phyloP scores from a whole-genome alignment of 2,329 filamentous ascomycete genomes.

The Nannizziopsis arthrosporioides region DNA sequence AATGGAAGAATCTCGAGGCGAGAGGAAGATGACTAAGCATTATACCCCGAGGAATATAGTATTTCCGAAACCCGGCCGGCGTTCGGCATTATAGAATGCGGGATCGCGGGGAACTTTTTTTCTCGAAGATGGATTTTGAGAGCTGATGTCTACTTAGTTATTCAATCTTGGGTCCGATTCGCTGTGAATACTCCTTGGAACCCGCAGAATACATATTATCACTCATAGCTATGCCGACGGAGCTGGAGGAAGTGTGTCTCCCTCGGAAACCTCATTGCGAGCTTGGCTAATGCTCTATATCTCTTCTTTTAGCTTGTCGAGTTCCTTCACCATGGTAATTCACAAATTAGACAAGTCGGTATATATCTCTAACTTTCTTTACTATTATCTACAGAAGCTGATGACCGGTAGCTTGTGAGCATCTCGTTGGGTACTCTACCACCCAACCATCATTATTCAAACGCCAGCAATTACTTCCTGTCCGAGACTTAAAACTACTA shows the following conservation, averaged over 20 bases:
- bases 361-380: constrained; percentile 19
- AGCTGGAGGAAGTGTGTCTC: constrained; percentile 59
- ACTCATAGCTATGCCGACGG: constrained; percentile 55
- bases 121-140: background rate
- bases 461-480: constrained; percentile 59
- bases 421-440: constrained; percentile 72
- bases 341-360: constrained; percentile 76
- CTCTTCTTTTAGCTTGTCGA: constrained; percentile 61
- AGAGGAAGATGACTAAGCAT: background rate
- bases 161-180: too few species aligned
- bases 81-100: constrained; percentile 5
- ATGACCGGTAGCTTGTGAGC: constrained; percentile 55
- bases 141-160: too few species aligned
- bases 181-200: too few species aligned
- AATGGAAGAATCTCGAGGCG: background rate
- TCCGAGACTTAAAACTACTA: constrained; percentile 78
- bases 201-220: too few species aligned
- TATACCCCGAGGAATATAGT: background rate
- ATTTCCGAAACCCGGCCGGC: background rate
- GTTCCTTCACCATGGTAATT: constrained; percentile 85
- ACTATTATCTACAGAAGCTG: background rate
- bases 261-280: background rate
- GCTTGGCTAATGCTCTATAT: constrained; percentile 6
- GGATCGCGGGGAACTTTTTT: constrained; percentile 5
- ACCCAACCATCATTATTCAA: constrained; percentile 76